Base-by-base conservation (phyloP, 352 stramenopile species). In the Phytophthora litchii region DNA sequence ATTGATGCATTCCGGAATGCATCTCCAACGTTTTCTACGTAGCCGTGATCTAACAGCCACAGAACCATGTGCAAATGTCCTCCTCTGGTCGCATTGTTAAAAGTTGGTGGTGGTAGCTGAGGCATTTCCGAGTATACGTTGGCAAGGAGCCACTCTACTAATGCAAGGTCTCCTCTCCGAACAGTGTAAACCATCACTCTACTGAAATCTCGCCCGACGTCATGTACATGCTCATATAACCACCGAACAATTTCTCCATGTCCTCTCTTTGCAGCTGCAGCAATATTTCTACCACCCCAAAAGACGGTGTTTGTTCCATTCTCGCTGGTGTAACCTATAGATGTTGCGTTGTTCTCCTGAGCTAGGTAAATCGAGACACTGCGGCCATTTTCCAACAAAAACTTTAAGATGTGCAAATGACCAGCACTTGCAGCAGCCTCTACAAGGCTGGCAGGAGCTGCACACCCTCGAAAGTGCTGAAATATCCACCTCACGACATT, bases 1-100 rank as follows among this genome's bases (percentile, higher is more conserved):
- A 72, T 70, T 5, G 70, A 67, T 16, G 70, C 58, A 16, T 74
- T 54, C 23, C 61, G 48, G 35, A 76, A 61, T 20, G 67, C 63
- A 4, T 58, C 51, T 17, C 25, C 44, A 11, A 58, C 60, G 19
- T 64, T 45, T 11, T 67, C 27, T 17, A 72, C 60, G 27, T 60
- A 67, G 11, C 58, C 57, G 11, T 64, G 53, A 29, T 72, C 43
- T 7, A 63, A 65, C 6, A 71, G 20, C 66, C 66, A 75, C 27
- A 60, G 51, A 5, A 55, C 41, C 29, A 75, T 23, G 27, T 64
- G n/a, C 5, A 69, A 56, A 48, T 70, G 60, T 1, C 60, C 65
- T 1, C 48, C 51, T 46, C 47, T 57, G 25, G 54, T 44, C 6
- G 64, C 64, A 47, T 73, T 60, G 25, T 66, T 60, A 14, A 73